Percentiles rank a stretch among this genome's conserved stretches.
Evolutionary conservation across 768 basidiomycete species (phyloP).

Genomic region (Vishniacozyma victoriae): DNA sequence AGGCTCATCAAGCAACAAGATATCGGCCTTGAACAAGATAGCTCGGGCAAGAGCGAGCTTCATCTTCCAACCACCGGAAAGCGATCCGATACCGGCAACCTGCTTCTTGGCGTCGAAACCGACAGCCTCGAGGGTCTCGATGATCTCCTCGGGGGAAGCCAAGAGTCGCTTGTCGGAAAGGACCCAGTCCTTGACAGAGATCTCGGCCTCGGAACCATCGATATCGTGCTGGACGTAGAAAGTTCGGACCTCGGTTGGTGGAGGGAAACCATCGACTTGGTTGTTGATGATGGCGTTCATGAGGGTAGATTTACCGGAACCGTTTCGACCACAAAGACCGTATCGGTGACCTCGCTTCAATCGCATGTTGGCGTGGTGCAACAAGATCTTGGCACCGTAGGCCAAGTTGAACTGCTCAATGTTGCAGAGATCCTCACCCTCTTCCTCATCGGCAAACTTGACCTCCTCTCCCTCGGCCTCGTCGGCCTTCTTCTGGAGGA

Average conservation of each 20-base stretch:
- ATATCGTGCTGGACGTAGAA: slow-evolving; percentile 99
- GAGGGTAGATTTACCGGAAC: slow-evolving; percentile 73
- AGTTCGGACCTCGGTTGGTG: slow-evolving; percentile 91
- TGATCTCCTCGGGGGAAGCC: slow-evolving; percentile 62
- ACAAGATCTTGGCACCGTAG: slow-evolving; percentile 96
- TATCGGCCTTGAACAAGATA: slow-evolving; percentile 97
- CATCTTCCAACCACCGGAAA: slow-evolving; percentile 99
- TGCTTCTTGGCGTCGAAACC: slow-evolving; percentile 88
- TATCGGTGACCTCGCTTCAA: slow-evolving; percentile 98
- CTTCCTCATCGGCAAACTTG: slow-evolving; percentile 79
- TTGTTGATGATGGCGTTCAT: slow-evolving; percentile 48
- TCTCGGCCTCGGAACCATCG: slow-evolving; percentile 88
- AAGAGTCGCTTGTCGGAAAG: slow-evolving; percentile 74
- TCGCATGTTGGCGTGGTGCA: slow-evolving; percentile 92
- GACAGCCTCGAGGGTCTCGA: slow-evolving; percentile 78
- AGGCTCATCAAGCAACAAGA: slow-evolving; percentile 90
- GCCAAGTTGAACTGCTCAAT: slow-evolving; percentile 92
- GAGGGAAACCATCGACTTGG: slow-evolving; percentile 98
- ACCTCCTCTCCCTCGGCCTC: slow-evolving; percentile 63
- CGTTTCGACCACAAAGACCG: slow-evolving; percentile 96
- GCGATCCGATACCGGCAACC: slow-evolving; percentile 71
- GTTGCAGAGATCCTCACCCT: slow-evolving; percentile 97
- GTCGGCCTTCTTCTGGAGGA: slow-evolving; percentile 82
- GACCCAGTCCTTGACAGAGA: slow-evolving; percentile 83
- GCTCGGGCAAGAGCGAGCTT: slow-evolving; percentile 95